Evolutionary conservation across 768 basidiomycete species (phyloP).

Genomic region (Phaeotremella skinneri): DNA sequence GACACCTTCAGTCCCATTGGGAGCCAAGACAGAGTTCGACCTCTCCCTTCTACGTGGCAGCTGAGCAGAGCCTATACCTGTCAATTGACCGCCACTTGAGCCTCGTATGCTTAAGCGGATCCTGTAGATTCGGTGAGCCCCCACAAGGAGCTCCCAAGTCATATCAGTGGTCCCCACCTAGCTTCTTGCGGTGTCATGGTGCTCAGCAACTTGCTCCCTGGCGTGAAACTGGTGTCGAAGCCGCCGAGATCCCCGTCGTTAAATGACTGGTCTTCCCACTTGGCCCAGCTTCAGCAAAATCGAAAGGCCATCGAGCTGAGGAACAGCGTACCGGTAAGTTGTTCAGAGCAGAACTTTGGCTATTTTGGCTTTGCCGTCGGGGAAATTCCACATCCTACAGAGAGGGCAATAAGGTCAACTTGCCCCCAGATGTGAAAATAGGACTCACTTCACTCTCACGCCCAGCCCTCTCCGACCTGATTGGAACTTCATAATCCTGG

Average conservation of each 20-base stretch:
- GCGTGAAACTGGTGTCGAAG: constrained; percentile 26
- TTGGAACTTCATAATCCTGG: constrained; percentile 22
- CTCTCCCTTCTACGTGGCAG: constrained; percentile 6
- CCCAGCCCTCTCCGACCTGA: constrained; percentile 14
- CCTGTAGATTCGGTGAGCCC: background rate
- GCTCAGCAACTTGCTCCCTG: constrained; percentile 31
- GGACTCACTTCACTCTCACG: constrained; percentile 22
- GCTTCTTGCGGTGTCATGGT: constrained; percentile 43
- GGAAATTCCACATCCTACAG: constrained; percentile 21
- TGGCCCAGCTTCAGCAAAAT: background rate
- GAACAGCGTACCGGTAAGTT: constrained; percentile 24
- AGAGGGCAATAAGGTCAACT: constrained; percentile 4
- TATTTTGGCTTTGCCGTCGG: constrained; percentile 24
- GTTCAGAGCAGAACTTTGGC: constrained; percentile 8
- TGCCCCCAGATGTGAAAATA: background rate
- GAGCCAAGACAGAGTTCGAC: constrained; percentile 9
- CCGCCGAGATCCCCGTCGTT: background rate
- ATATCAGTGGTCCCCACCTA: constrained; percentile 20
- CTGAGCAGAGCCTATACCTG: constrained; percentile 4
- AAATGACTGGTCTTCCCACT: constrained; percentile 30
- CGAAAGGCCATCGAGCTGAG: background rate
- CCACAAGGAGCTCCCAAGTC: no score
- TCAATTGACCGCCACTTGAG: background rate
- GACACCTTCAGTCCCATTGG: constrained; percentile 6
- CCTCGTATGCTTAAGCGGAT: constrained; percentile 6